Evolutionary conservation across 768 basidiomycete genomes (phyloP), one percentile per base, ranked within the genome.

Genomic region (Porpolomopsis calyptriformis): DNA sequence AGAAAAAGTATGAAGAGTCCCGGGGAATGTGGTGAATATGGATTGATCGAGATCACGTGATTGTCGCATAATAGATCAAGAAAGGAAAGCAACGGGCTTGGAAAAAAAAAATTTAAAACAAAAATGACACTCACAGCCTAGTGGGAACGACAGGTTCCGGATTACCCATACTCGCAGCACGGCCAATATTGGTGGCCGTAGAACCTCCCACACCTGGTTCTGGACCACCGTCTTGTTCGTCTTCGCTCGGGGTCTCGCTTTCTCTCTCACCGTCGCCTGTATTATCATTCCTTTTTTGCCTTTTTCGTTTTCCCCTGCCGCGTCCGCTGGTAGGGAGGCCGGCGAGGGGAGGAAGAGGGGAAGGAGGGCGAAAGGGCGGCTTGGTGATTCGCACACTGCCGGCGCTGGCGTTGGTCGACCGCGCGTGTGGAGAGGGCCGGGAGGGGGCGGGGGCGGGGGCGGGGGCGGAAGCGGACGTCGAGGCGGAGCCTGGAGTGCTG

Each of bases 81-180:
- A 18, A 38, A 38, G 12, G 18, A 33, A 33, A 14, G 18, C 3
- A 31, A 10, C 6, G n/a, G n/a, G n/a, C 7, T 33, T 6, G 22
- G 9, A 23, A 45, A 37, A 18, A 35, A 36, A 8, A 43, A 31
- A 43, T 43, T 14, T 31, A 18, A 20, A 8, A 20, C 12, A 12
- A 29, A 23, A 43, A 43, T 12, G 22, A 16, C 11, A 45, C 44
- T 45, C 44, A 45, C 44, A 45, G 35, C 36, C 44, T 16, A 8
- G 29, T 45, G 25, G 25, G 19, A 7, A 23, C n/a, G 4, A 35
- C 34, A 12, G 44, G 44, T 20, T 45, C 34, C 18, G 44, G 44
- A 5, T 26, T 37, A 24, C 36, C 39, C 19, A 47, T 19, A 12
- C 37, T 44, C n/a, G 10, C 38, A 16, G 12, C 33, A n/a, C 31